A percentile compares a stretch with the other conserved stretches of the same genome.
Evolutionary conservation across 1,284 basidiomycete genomes (phyloP).

Genomic region (Schizophyllum commune): DNA sequence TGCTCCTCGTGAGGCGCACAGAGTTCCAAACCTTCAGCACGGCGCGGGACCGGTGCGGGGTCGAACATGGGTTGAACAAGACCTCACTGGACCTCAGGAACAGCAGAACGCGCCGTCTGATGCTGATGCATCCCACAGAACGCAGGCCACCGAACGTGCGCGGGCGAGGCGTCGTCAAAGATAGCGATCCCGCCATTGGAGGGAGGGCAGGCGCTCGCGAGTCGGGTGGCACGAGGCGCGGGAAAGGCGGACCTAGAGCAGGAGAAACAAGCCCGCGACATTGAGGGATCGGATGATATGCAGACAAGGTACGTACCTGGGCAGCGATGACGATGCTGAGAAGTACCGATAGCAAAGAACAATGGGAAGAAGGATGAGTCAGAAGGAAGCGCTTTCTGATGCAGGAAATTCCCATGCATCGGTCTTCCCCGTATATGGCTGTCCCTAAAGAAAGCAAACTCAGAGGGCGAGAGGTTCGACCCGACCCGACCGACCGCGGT

Average conservation of each 20-base stretch:
- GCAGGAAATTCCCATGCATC: not conserved
- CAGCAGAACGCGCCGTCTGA: not conserved
- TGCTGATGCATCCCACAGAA: not conserved
- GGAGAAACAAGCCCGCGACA: not conserved
- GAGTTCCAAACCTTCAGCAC: not conserved
- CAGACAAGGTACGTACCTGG: too few relatives aligned
- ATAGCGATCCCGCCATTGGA: not conserved
- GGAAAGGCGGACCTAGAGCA: not conserved
- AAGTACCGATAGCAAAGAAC: not conserved
- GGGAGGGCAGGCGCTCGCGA: too few relatives aligned
- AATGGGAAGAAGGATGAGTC: not conserved
- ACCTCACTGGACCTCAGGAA: not conserved
- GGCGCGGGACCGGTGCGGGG: not conserved
- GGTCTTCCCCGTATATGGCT: too few relatives aligned
- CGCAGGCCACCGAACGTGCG: not conserved
- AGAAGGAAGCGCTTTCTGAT: not conserved
- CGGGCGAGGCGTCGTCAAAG: not conserved
- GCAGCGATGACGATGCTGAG: not conserved
- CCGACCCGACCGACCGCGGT: too few relatives aligned
- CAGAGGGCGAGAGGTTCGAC: too few relatives aligned
- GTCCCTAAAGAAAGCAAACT: too few relatives aligned
- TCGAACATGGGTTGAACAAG: not conserved
- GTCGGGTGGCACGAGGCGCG: too few relatives aligned
- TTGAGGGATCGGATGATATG: too few relatives aligned
- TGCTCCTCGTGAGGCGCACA: not conserved